Evolutionary conservation across 768 basidiomycete species (phyloP).

Genomic region (Gloeopeniophorella convolvens): DNA sequence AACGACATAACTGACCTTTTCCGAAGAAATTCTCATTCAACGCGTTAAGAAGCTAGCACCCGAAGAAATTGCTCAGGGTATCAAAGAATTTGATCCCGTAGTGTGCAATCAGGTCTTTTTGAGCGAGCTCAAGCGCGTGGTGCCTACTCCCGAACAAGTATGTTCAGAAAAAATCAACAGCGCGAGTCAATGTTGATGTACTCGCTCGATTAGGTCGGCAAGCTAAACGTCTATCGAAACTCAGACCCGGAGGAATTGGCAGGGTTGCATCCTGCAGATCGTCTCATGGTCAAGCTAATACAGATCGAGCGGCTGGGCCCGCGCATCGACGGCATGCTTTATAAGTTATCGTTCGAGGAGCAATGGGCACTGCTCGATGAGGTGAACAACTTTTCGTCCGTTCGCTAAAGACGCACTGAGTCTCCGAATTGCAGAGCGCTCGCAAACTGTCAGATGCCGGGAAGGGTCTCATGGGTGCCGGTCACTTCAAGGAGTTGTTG

Average conservation of each 20-base stretch:
- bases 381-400: constrained; percentile 35
- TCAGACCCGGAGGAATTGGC: constrained; percentile 82
- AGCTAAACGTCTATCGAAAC: constrained; percentile 84
- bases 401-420: constrained; percentile 9
- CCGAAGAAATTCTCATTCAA: constrained; percentile 85
- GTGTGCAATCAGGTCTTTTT: constrained; percentile 87
- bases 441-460: constrained; percentile 79
- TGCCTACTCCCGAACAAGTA: constrained; percentile 90
- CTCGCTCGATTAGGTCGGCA: constrained; percentile 55
- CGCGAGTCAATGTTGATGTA: neutral
- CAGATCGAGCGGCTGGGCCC: constrained; percentile 86
- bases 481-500: constrained; percentile 82
- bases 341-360: constrained; percentile 83
- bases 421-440: constrained; percentile 51
- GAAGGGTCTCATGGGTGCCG: constrained; percentile 70
- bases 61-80: constrained; percentile 77
- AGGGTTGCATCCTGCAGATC: constrained; percentile 87
- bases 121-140: constrained; percentile 76
- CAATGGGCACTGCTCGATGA: constrained; percentile 77
- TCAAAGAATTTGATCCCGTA: constrained; percentile 81
- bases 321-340: constrained; percentile 94
- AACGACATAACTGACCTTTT: neutral
- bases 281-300: constrained; percentile 94
- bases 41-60: constrained; percentile 77
- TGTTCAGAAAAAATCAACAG: constrained; percentile 8